A percentile compares a stretch with the other conserved stretches of the same genome.
These are phyloP conservation scores for Rubroboletus satanas DNA, from an alignment of 768 basidiomycete species.

Conservation along the genomic window DNA sequence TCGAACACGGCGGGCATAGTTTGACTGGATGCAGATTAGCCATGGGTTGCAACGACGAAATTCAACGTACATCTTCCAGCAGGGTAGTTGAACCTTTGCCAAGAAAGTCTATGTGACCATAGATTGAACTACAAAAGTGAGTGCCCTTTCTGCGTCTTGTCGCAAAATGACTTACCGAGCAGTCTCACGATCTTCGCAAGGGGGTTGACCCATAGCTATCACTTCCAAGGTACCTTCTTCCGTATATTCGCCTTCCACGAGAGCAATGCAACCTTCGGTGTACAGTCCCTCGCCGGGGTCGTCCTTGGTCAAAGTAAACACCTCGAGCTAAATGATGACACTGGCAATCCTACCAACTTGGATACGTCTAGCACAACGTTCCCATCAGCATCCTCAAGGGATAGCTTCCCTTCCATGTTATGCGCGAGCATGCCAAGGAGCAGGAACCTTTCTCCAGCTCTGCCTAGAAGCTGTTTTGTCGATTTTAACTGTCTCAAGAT, in stretches of 20 bases:
- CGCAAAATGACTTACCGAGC: conserved; percentile 55
- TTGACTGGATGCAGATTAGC: conserved; percentile 41
- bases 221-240: conserved; percentile 86
- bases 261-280: conserved; percentile 92
- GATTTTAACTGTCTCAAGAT: conserved; percentile 67
- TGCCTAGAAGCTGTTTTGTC: conserved; percentile 91
- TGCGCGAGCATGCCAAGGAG: conserved; percentile 90
- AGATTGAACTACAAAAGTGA: conserved; percentile 64
- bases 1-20: conserved; percentile 57
- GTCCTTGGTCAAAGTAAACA: conserved; percentile 43
- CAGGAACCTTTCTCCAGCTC: conserved; percentile 85
- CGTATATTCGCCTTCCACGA: conserved; percentile 95
- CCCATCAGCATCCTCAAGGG: conserved; percentile 92
- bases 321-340: background rate
- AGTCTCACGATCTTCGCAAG: conserved; percentile 83
- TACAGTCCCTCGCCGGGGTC: conserved; percentile 94
- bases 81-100: conserved; percentile 91
- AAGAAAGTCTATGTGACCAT: conserved; percentile 94
- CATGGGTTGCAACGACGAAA: background rate
- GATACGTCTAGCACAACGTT: conserved; percentile 85
- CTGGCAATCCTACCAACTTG: conserved; percentile 53
- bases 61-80: conserved; percentile 74
- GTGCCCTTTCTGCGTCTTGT: background rate
- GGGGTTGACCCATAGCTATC: conserved; percentile 94
- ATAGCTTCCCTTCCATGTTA: conserved; percentile 86